Percentiles rank a stretch among this genome's conserved stretches.
Evolutionary conservation across 1,139 yeast species (phyloP).

Genomic region (Geotrichum cucujoidarum): DNA sequence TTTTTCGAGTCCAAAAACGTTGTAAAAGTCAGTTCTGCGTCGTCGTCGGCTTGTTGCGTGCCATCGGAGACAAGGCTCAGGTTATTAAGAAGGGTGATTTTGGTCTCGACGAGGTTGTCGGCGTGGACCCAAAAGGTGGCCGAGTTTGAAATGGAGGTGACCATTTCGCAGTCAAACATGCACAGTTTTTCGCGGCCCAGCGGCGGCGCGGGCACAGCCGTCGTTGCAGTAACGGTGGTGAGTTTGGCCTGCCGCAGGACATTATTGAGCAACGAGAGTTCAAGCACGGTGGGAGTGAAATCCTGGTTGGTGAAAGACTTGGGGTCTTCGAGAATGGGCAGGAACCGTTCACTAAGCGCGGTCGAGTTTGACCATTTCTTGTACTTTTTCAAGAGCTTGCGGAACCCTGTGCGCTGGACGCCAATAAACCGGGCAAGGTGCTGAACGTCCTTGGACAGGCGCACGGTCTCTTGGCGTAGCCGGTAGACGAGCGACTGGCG

Average conservation of each 20-base stretch:
- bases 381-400: conserved; percentile 77
- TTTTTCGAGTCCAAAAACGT: conserved; percentile 38
- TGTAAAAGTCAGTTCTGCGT: conserved; percentile 22
- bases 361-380: conserved; percentile 49
- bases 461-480: conserved; percentile 37
- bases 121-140: conserved; percentile 40
- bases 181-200: conserved; percentile 22
- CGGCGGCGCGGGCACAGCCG: conserved; percentile 17
- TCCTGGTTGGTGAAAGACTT: conserved; percentile 61
- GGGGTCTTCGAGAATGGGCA: conserved; percentile 36
- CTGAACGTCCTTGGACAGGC: conserved; percentile 57
- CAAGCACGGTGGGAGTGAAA: conserved; percentile 60
- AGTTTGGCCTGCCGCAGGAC: conserved; percentile 38
- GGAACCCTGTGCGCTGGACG: conserved; percentile 73
- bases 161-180: conserved; percentile 39
- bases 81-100: conserved; percentile 36
- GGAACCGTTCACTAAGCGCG: conserved; percentile 31
- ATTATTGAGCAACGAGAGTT: conserved; percentile 56
- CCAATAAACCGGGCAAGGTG: conserved; percentile 67
- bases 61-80: conserved; percentile 30
- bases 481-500: conserved; percentile 30
- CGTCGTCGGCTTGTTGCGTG: background rate
- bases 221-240: background rate
- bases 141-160: conserved; percentile 30
- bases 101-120: conserved; percentile 39